Percentiles rank a stretch among this genome's conserved stretches.
Conservation (phyloP, 441 rosid species). For the Syzygium syzygioides region DNA sequence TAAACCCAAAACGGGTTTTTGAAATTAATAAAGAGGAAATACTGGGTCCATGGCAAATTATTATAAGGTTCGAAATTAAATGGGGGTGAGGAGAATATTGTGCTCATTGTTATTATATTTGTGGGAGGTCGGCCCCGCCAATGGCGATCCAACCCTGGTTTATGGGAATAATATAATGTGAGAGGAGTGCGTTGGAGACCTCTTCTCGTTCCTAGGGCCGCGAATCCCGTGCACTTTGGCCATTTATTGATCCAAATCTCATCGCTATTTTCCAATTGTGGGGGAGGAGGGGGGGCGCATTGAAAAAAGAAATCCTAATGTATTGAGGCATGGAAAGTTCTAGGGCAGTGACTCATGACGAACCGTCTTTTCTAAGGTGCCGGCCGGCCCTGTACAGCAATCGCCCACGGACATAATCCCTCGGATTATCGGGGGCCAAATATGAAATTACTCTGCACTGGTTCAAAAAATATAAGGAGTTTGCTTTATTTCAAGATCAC, state of each 20-base stretch:
- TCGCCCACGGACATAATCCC: too few species aligned
- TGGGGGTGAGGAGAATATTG: not conserved
- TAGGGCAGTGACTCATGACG: not conserved
- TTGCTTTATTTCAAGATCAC: too few species aligned
- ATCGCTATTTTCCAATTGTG: not conserved
- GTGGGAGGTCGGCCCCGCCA: not conserved
- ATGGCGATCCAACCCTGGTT: not conserved
- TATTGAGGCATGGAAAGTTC: not conserved
- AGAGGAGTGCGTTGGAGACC: not conserved
- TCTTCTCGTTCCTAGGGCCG: not conserved
- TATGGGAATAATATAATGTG: not conserved
- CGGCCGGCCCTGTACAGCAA: too few species aligned
- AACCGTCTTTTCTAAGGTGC: too few species aligned
- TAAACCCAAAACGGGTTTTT: not conserved
- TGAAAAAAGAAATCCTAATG: not conserved
- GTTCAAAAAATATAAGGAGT: too few species aligned
- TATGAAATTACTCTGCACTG: too few species aligned
- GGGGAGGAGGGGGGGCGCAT: not conserved
- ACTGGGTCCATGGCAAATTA: not conserved
- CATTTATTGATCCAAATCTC: not conserved
- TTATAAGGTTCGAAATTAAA: not conserved
- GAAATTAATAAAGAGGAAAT: not conserved
- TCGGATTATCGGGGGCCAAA: too few species aligned
- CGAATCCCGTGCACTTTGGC: not conserved
- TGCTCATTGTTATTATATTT: not conserved